Evolutionary conservation across 2,329 filamentous ascomycete genomes (phyloP), one percentile per base, ranked within the genome.

Genomic region (Trichoderma koningiopsis): DNA sequence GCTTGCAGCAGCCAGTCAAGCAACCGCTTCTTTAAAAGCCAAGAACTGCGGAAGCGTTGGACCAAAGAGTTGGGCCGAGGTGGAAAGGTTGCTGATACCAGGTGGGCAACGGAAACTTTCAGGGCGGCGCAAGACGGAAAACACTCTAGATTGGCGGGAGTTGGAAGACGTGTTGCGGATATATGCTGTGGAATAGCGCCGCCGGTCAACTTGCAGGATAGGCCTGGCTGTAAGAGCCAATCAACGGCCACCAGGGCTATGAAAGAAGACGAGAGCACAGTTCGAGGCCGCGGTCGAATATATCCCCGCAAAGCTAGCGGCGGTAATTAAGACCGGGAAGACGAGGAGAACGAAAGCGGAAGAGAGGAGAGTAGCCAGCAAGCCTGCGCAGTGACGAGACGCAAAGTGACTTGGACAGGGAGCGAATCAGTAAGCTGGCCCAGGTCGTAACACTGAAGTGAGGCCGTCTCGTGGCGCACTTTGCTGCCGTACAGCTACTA

Each of bases 401-500:
- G 24, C 16, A 49, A 33, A 31, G 31, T 33, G 49, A 52, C 24
- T 31, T 6, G 4, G 43, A 29, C n/a, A 53, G 43, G 24, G 37
- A 49, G 66, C 66, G 57, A 62, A 62, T 43, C 66, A 62, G 37
- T 35, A 49, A 40, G 57, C 56, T 24, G 63, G 53, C 27, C 63
- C 24, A 31, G 14, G 27, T 58, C 37, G 53, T 61, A 29, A 62
- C 66, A 61, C 57, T 61, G 27, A 47, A 68, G 66, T 62, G 57
- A 68, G 35, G 66, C 57, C 43, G 66, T 62, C 57, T 61, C 57
- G 66, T 68, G 66, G 56, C 57, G 57, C 64, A 56, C 55, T 67
- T 37, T 56, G 37, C 13, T 43, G 64, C 47, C 47, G 57, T 61
- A 35, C 33, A 33, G 66, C n/a, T 68, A 49, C 49, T 62, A 61